phyloP scores from a whole-genome alignment of 225 moss, liverwort and hornwort species.

The Polytrichum commune region DNA sequence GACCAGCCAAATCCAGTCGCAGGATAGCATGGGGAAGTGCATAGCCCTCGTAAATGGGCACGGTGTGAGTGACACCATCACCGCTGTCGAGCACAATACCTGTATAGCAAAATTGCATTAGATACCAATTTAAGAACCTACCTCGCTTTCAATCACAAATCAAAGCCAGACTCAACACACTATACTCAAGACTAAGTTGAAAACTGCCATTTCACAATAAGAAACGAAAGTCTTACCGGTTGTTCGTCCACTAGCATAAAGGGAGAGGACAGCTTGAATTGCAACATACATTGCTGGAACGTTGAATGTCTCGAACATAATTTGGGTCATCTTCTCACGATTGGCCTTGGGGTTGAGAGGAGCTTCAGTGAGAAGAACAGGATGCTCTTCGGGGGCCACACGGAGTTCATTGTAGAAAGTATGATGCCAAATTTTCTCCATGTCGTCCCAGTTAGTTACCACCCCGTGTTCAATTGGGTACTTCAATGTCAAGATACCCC shows the following conservation, averaged over 20 bases:
- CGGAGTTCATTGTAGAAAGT: conserved; percentile 68
- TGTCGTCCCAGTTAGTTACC: conserved; percentile 78
- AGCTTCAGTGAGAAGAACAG: conserved; percentile 63
- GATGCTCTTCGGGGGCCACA: conserved; percentile 71
- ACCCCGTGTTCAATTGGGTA: conserved; percentile 77
- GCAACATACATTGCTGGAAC: conserved; percentile 78
- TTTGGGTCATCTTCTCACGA: conserved; percentile 82
- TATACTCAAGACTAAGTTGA: too few species aligned
- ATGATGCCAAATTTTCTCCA: conserved; percentile 81
- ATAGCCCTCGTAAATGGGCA: conserved; percentile 82
- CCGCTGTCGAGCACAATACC: conserved; percentile 72
- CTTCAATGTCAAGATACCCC: conserved; percentile 67
- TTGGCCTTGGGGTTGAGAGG: conserved; percentile 77
- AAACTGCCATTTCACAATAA: too few species aligned
- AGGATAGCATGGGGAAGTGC: conserved; percentile 94
- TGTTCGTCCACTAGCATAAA: conserved; percentile 73
- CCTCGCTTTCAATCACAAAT: too few species aligned
- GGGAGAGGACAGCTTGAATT: conserved; percentile 56
- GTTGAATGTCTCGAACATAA: conserved; percentile 78
- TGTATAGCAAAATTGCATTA: neutral
- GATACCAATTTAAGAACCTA: too few species aligned
- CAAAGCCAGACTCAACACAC: too few species aligned
- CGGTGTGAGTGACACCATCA: conserved; percentile 71
- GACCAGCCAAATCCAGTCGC: conserved; percentile 94
- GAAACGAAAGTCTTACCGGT: conserved; percentile 29